Conservation (phyloP, 257 asterid genomes). For the Parsonsia alboflavescens region DNA sequence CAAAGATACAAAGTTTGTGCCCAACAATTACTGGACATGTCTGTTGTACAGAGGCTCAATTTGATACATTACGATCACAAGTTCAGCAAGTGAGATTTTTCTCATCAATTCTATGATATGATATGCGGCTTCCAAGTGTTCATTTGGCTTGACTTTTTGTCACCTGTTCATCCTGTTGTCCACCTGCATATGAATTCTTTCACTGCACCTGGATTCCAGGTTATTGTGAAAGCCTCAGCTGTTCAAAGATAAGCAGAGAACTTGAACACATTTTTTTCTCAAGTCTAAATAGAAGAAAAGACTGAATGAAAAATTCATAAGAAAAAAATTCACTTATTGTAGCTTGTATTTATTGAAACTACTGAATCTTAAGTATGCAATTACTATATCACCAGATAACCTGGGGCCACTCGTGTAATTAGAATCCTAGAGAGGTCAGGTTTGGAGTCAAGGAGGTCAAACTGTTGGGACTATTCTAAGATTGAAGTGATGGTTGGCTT, state of each 20-base stretch:
- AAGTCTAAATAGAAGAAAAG: background rate
- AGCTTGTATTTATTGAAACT: background rate
- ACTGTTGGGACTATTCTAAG: background rate
- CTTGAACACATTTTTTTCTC: background rate
- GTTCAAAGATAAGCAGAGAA: background rate
- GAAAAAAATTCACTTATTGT: background rate
- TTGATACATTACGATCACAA: conserved; percentile 72
- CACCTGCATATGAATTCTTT: background rate
- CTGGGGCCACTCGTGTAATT: background rate
- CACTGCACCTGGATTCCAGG: background rate
- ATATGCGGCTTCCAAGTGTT: background rate
- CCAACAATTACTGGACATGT: conserved; percentile 90
- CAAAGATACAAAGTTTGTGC: conserved; percentile 93
- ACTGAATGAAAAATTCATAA: background rate
- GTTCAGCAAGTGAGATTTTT: conserved; percentile 80
- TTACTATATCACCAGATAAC: background rate
- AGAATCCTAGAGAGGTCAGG: background rate
- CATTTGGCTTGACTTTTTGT: conserved; percentile 7
- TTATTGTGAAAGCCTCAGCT: background rate
- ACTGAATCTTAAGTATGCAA: background rate
- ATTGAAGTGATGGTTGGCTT: background rate
- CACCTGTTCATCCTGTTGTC: background rate
- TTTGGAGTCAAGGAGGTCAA: background rate
- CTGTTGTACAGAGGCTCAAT: conserved; percentile 88
- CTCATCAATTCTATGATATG: background rate